These are phyloP conservation scores for Neurospora sp. DNA, from an alignment of 495 filamentous ascomycete species.

Conservation along the genomic window DNA sequence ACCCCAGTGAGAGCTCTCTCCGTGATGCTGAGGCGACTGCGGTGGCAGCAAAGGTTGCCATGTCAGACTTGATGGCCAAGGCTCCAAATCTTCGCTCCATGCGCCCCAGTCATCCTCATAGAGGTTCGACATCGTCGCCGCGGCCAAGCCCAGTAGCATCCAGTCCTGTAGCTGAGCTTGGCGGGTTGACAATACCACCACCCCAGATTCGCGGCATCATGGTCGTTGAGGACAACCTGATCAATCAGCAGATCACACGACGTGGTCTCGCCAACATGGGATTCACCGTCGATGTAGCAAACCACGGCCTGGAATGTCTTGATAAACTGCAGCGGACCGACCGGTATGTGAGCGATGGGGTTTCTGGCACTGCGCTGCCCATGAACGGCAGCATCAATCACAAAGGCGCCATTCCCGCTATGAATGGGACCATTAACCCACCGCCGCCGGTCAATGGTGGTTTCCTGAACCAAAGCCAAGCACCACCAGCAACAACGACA, in stretches of 20 bases:
- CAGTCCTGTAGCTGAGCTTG: conserved; percentile 3
- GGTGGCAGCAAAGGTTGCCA: conserved; percentile 7
- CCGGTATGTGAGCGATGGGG: conserved; percentile 18
- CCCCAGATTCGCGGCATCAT: conserved; percentile 37
- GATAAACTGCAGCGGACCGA: conserved; percentile 32
- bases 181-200: not conserved
- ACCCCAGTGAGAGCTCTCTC: conserved; percentile 22
- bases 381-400: conserved; percentile 13
- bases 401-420: not conserved
- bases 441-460: not conserved
- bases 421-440: not conserved
- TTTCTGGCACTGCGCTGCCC: not conserved
- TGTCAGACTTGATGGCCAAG: conserved; percentile 8
- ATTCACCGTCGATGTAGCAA: conserved; percentile 56
- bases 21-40: conserved; percentile 19
- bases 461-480: conserved; percentile 1
- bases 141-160: conserved; percentile 1
- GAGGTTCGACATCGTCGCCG: conserved; percentile 1
- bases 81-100: not conserved
- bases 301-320: conserved; percentile 67
- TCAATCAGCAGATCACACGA: conserved; percentile 61
- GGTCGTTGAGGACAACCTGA: conserved; percentile 68
- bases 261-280: conserved; percentile 54
- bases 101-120: not conserved
- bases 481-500: conserved; percentile 15